phyloP scores from a whole-genome alignment of 1,284 basidiomycete genomes.

The Pseudozyma pruni region DNA sequence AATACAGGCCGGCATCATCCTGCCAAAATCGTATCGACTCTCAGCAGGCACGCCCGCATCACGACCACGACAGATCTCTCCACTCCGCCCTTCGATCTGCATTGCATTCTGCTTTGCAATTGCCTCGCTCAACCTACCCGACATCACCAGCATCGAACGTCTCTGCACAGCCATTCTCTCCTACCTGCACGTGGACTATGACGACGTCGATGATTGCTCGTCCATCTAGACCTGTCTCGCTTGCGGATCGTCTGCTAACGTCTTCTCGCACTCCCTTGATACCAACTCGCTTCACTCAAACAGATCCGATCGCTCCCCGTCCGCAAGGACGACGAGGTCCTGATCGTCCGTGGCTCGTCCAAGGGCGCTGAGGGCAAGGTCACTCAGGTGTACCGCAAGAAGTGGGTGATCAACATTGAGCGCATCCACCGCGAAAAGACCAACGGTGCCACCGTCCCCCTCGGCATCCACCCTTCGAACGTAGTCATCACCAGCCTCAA shows the following conservation, averaged over 20 bases:
- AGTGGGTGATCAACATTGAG: slow-evolving; percentile 99
- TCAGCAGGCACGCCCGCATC: no score
- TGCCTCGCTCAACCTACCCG: no score
- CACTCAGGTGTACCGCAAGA: slow-evolving; percentile 90
- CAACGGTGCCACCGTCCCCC: slow-evolving; percentile 91
- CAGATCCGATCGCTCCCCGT: slow-evolving; percentile 92
- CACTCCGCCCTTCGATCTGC: no score
- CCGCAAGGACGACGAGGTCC: slow-evolving; percentile 98
- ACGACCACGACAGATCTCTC: no score
- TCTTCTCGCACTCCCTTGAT: slow-evolving; percentile 1
- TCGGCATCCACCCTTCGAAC: slow-evolving; percentile 96
- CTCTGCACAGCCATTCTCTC: not conserved
- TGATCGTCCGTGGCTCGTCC: slow-evolving; percentile 80
- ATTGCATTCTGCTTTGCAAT: no score
- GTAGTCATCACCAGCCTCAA: slow-evolving; percentile 79
- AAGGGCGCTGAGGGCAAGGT: slow-evolving; percentile 81
- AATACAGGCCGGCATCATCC: no score
- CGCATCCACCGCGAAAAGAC: slow-evolving; percentile 98
- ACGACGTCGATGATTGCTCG: slow-evolving; percentile 1
- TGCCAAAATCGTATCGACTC: no score
- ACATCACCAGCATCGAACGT: no score
- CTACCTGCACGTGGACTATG: not conserved
- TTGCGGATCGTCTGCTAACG: slow-evolving; percentile 9
- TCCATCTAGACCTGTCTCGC: no score
- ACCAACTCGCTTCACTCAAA: not conserved